A percentile compares a stretch with the other conserved stretches of the same genome.
Evolutionary conservation across 2,329 filamentous ascomycete species (phyloP).

Genomic region (Fusarium sp.): DNA sequence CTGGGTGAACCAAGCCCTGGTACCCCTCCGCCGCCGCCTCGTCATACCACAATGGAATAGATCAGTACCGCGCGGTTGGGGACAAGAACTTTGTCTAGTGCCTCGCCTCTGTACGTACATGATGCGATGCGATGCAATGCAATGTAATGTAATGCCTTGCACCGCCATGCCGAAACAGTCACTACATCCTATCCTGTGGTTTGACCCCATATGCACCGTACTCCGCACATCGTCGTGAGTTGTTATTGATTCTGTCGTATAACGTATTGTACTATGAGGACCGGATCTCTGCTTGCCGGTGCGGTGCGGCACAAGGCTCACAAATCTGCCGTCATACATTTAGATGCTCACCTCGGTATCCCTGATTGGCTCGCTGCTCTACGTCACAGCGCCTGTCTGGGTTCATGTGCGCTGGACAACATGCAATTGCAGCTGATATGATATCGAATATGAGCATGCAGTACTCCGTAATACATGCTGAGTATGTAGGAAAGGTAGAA

Average conservation of each 20-base stretch:
- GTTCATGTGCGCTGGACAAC: background rate
- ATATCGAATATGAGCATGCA: background rate
- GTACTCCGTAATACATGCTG: background rate
- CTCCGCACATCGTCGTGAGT: conserved; percentile 14
- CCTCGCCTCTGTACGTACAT: conserved; percentile 1
- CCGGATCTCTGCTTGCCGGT: conserved; percentile 30
- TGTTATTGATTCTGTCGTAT: conserved; percentile 25
- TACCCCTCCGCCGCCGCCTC: conserved; percentile 19
- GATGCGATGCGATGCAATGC: background rate
- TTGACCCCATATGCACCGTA: background rate
- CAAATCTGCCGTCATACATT: conserved; percentile 34
- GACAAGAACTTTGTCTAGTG: conserved; percentile 15
- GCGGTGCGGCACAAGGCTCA: conserved; percentile 14
- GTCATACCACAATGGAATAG: conserved; percentile 9
- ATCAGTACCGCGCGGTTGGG: conserved; percentile 27
- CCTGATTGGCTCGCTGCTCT: conserved; percentile 13
- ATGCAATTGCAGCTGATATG: conserved; percentile 2
- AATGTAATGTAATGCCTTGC: conserved; percentile 9
- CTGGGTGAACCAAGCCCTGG: background rate
- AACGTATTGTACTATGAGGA: background rate
- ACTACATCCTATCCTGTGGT: conserved; percentile 11
- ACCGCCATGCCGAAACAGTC: conserved; percentile 18
- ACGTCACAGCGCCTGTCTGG: conserved; percentile 24
- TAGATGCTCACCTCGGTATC: conserved; percentile 22
- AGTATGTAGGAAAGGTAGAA: background rate